Conservation (phyloP, 2,329 filamentous ascomycete species). For the Paecilomyces sp. region DNA sequence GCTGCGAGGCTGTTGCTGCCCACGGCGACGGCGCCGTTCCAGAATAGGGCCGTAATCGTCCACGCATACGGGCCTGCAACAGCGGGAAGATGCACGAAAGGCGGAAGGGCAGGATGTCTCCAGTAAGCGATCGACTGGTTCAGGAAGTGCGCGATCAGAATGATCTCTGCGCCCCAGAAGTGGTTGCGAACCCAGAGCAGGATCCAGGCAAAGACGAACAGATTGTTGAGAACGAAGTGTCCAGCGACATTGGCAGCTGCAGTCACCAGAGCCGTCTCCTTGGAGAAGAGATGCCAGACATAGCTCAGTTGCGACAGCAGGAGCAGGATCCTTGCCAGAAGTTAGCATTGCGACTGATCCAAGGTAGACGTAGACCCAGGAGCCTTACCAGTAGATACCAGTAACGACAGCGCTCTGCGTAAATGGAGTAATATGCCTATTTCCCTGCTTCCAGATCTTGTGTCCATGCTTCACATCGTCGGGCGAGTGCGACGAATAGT, state of each 20-base stretch:
- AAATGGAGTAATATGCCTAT: constrained; percentile 62
- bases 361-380: not conserved
- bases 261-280: constrained; percentile 54
- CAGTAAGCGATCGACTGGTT: constrained; percentile 76
- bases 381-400: constrained; percentile 66
- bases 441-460: constrained; percentile 71
- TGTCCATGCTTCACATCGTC: constrained; percentile 54
- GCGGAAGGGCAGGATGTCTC: constrained; percentile 63
- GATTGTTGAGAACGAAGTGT: constrained; percentile 81
- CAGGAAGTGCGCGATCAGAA: constrained; percentile 73
- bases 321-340: constrained; percentile 54
- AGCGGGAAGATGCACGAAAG: constrained; percentile 68
- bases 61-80: constrained; percentile 75
- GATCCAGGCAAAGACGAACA: constrained; percentile 74
- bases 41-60: constrained; percentile 81
- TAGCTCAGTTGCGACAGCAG: constrained; percentile 72
- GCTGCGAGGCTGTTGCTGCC: constrained; percentile 59
- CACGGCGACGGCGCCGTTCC: constrained; percentile 81
- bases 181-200: constrained; percentile 72
- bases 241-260: constrained; percentile 69
- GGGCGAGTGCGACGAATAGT: constrained; percentile 63
- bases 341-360: not conserved
- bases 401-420: constrained; percentile 59
- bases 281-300: constrained; percentile 67
- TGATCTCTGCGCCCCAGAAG: constrained; percentile 68